Percentiles rank a stretch among this genome's conserved stretches.
Conservation (phyloP, 345 rosid species). For the Dimocarpus longan region DNA sequence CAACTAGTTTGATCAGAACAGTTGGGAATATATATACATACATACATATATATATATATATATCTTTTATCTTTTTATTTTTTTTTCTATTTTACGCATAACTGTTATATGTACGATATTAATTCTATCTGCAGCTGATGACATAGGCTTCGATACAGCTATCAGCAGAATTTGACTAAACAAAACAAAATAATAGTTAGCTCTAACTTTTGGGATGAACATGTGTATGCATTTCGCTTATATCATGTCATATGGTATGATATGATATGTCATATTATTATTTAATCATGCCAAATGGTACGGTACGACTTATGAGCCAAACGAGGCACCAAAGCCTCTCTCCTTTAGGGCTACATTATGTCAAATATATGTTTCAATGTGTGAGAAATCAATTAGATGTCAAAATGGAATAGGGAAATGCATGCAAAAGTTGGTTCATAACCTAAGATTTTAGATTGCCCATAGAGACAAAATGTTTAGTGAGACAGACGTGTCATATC, state of each 20-base stretch:
- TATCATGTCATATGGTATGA: neutral
- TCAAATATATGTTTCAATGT: neutral
- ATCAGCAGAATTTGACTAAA: too few relatives aligned
- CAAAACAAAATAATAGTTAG: too few relatives aligned
- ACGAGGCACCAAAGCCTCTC: too few relatives aligned
- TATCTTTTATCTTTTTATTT: neutral
- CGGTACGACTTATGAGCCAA: too few relatives aligned
- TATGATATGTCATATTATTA: too few relatives aligned
- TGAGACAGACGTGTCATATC: too few relatives aligned
- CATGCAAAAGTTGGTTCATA: neutral
- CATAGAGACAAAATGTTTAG: neutral
- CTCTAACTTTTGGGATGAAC: neutral
- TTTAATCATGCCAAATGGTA: too few relatives aligned
- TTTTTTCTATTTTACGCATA: neutral
- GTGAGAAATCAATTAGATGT: neutral
- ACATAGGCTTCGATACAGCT: neutral
- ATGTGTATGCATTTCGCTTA: neutral
- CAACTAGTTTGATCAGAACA: neutral
- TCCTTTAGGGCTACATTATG: too few relatives aligned
- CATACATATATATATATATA: too few relatives aligned
- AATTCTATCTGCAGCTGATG: neutral
- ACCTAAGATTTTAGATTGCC: neutral
- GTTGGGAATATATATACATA: conserved; percentile 6
- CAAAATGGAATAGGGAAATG: too few relatives aligned
- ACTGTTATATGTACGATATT: neutral